These are phyloP conservation scores for Venturia carpophila DNA, from an alignment of 2,329 filamentous ascomycete genomes.

Conservation along the genomic window DNA sequence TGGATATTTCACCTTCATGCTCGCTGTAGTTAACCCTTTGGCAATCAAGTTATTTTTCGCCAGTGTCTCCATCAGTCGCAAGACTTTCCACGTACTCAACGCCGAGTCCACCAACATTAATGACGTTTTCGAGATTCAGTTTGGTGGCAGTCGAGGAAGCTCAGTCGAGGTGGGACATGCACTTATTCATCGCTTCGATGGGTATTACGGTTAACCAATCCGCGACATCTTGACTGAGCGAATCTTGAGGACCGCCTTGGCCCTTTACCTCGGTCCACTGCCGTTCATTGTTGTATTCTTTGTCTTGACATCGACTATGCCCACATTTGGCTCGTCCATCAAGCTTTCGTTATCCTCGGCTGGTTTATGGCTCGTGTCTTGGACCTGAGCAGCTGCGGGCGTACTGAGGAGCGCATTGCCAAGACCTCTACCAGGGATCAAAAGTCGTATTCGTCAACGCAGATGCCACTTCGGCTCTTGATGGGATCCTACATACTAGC, in stretches of 20 bases:
- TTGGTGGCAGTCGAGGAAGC: not conserved
- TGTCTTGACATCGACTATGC: not conserved
- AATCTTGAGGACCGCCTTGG: not conserved
- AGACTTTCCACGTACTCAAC: constrained; percentile 9
- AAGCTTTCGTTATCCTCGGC: not conserved
- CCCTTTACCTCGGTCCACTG: not conserved
- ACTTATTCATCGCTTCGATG: not conserved
- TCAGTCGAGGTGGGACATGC: not conserved
- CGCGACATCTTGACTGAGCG: not conserved
- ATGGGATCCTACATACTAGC: not conserved
- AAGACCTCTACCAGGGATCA: not conserved
- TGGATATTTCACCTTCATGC: not conserved
- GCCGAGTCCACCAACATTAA: not conserved
- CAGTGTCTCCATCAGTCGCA: not conserved
- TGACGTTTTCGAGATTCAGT: not conserved
- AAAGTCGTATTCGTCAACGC: not conserved
- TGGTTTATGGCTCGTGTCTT: not conserved
- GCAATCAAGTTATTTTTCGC: not conserved
- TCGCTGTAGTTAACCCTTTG: not conserved
- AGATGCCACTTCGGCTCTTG: not conserved
- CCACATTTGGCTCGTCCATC: not conserved
- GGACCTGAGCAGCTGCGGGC: not conserved
- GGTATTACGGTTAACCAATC: constrained; percentile 3
- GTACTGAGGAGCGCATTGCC: constrained; percentile 1
- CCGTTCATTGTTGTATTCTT: not conserved